A percentile compares a stretch with the other conserved stretches of the same genome.
Evolutionary conservation across 345 rosid species (phyloP).

Genomic region (Anacardium occidentale): DNA sequence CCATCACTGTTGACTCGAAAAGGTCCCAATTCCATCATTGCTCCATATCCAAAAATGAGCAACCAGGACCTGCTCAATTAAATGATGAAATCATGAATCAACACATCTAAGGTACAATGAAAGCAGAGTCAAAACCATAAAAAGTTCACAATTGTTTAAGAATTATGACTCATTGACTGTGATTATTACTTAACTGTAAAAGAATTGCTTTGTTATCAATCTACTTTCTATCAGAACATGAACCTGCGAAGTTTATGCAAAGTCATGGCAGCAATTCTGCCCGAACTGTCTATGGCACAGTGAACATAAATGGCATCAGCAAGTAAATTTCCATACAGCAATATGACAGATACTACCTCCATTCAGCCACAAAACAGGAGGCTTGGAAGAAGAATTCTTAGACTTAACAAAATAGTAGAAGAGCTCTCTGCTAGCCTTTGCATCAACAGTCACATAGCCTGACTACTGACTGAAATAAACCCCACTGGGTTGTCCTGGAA

Average conservation of each 20-base stretch:
- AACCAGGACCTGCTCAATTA: conserved; percentile 35
- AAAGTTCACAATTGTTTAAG: not conserved
- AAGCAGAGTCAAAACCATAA: not conserved
- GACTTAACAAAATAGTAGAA: conserved; percentile 37
- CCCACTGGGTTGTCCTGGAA: conserved; percentile 31
- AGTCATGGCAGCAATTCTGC: not conserved
- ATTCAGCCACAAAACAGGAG: conserved; percentile 42
- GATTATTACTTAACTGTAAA: not conserved
- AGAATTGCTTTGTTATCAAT: not conserved
- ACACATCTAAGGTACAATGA: not conserved
- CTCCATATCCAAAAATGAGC: conserved; percentile 42
- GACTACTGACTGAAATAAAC: conserved; percentile 34
- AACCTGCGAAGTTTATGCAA: too few species aligned
- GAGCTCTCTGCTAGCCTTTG: conserved; percentile 29
- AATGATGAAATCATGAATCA: not conserved
- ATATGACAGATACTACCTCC: conserved; percentile 24
- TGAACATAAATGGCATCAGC: not conserved
- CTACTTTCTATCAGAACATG: not conserved
- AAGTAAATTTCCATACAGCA: too few species aligned
- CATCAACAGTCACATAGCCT: conserved; percentile 33
- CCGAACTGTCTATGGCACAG: not conserved
- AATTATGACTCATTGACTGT: too few species aligned
- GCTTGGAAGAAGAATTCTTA: conserved; percentile 22
- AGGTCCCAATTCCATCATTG: conserved; percentile 40
- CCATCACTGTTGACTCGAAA: conserved; percentile 27